These are phyloP conservation scores for Leishmania lainsoni DNA, from an alignment of 208 protist species.

Conservation along the genomic window DNA sequence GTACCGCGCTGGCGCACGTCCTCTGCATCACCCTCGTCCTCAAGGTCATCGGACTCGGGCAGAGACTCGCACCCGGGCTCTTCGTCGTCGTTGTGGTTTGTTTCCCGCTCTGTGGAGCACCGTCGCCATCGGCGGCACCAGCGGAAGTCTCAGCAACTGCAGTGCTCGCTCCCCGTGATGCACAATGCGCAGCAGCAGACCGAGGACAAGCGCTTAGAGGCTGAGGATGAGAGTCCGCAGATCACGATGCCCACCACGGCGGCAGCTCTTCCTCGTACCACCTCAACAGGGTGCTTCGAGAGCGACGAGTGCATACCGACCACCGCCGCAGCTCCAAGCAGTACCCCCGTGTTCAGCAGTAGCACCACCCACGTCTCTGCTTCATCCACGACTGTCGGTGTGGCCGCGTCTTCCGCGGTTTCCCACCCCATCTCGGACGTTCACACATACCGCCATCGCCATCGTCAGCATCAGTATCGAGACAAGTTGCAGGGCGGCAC, in stretches of 20 bases:
- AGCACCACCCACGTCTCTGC: neutral
- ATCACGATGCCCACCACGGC: neutral
- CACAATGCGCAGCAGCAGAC: conserved; percentile 5
- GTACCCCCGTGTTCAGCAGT: neutral
- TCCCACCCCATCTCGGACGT: neutral
- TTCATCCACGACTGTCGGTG: neutral
- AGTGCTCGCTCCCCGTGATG: neutral
- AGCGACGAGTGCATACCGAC: neutral
- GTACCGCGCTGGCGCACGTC: neutral
- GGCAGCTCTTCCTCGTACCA: neutral
- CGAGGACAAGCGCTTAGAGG: conserved; percentile 14
- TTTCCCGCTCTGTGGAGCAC: neutral
- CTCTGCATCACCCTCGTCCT: conserved; percentile 10
- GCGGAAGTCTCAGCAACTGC: neutral
- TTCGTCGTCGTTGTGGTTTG: conserved; percentile 6
- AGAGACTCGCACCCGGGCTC: neutral
- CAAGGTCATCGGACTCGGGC: neutral
- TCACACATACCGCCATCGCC: conserved; percentile 2
- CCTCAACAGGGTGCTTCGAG: neutral
- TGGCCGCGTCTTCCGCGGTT: neutral
- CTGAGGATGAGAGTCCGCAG: conserved; percentile 13
- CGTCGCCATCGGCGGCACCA: conserved; percentile 2
- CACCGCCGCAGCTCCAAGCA: neutral
- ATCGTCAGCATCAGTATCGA: neutral
- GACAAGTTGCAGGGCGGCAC: neutral